These are phyloP conservation scores for Microglena sp. DNA, from an alignment of 139 green algal species.

Conservation along the genomic window DNA sequence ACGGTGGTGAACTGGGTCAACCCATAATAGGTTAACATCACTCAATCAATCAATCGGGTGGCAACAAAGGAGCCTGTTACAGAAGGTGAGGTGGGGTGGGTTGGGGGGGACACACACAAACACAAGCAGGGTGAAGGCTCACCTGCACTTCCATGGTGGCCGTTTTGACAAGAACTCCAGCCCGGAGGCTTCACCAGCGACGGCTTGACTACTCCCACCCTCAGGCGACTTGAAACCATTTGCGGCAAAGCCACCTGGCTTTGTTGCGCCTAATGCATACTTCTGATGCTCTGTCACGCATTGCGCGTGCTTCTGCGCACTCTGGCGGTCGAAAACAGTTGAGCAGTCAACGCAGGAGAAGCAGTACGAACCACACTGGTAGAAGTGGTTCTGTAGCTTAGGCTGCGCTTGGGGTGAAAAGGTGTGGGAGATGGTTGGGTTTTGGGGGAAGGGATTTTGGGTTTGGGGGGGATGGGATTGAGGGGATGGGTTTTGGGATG, in stretches of 20 bases:
- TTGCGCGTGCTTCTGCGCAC: constrained; percentile 35
- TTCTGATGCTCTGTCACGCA: constrained; percentile 93
- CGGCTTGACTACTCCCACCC: background rate
- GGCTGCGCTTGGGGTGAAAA: too few species aligned
- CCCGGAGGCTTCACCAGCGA: constrained; percentile 27
- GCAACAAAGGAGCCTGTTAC: too few species aligned
- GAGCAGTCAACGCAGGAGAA: constrained; percentile 89
- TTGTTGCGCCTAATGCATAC: constrained; percentile 81
- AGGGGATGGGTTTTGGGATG: background rate
- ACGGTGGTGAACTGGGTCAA: background rate
- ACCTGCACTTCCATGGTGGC: constrained; percentile 73
- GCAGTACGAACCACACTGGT: constrained; percentile 33
- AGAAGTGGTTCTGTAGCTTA: constrained; percentile 63
- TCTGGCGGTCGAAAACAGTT: constrained; percentile 51
- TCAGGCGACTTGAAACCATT: constrained; percentile 29
- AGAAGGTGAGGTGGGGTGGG: too few species aligned
- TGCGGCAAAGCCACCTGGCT: constrained; percentile 74
- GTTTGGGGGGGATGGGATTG: background rate
- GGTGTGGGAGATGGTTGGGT: too few species aligned
- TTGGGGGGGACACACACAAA: background rate
- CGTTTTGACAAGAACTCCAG: constrained; percentile 55
- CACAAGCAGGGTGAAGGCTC: background rate
- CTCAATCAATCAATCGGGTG: too few species aligned
- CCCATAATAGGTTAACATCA: too few species aligned
- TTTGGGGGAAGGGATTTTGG: background rate